Conservation (phyloP, 2,329 filamentous ascomycete species). For the Macroventuria anomochaeta region DNA sequence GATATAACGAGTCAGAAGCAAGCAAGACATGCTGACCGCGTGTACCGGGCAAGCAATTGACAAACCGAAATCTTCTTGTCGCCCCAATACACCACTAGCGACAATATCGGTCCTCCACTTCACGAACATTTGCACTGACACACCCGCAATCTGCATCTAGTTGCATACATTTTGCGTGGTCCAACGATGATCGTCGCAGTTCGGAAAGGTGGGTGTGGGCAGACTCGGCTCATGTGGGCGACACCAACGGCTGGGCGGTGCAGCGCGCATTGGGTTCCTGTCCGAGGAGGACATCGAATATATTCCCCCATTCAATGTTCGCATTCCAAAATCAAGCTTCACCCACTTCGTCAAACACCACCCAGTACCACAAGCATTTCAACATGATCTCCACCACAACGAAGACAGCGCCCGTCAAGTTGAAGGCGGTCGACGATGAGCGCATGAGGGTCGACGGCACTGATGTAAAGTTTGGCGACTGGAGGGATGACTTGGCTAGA, state of each 20-base stretch:
- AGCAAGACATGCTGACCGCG: background rate
- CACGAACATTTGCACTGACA: background rate
- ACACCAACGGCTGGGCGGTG: background rate
- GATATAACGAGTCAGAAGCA: background rate
- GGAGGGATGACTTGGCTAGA: conserved; percentile 45
- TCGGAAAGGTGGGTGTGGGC: conserved; percentile 4
- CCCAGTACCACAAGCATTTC: background rate
- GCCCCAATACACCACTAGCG: background rate
- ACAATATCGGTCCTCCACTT: background rate
- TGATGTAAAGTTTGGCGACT: conserved; percentile 40
- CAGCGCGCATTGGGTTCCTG: background rate
- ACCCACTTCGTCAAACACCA: background rate
- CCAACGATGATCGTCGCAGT: background rate
- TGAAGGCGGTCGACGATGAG: conserved; percentile 14
- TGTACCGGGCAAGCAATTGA: background rate
- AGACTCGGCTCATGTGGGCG: background rate
- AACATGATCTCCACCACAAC: conserved; percentile 24
- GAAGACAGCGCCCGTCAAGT: conserved; percentile 16
- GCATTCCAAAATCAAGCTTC: background rate
- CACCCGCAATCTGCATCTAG: background rate
- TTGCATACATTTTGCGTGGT: background rate
- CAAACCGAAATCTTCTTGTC: background rate
- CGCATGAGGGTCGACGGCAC: conserved; percentile 27
- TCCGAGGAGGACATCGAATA: background rate
- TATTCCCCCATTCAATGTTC: background rate